Conservation (phyloP, 176 grass and related monocot genomes). For the Thalia dealbata region DNA sequence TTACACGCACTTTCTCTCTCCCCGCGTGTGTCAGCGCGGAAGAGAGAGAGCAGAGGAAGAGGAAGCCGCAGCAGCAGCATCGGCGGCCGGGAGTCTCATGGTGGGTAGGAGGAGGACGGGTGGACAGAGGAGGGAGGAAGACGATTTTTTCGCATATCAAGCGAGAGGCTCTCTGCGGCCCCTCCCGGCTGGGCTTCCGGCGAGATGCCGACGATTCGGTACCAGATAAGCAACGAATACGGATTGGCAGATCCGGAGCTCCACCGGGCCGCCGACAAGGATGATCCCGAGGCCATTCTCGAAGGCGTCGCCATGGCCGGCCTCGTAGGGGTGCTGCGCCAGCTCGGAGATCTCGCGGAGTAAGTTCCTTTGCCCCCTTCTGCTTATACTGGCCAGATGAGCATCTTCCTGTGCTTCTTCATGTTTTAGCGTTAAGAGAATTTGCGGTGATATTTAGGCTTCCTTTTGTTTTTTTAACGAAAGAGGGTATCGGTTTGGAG, state of each 20-base stretch:
- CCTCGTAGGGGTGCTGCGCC: conserved; percentile 75
- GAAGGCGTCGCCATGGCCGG: conserved; percentile 95
- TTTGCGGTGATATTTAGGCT: too few species aligned
- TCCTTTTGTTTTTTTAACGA: too few species aligned
- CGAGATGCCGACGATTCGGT: conserved; percentile 60
- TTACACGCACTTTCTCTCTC: too few species aligned
- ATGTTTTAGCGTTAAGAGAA: too few species aligned
- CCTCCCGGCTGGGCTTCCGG: not conserved
- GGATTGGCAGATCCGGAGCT: conserved; percentile 66
- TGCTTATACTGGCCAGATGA: too few species aligned
- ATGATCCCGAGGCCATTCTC: conserved; percentile 91
- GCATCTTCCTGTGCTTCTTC: too few species aligned
- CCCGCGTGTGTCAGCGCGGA: too few species aligned
- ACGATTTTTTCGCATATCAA: not conserved
- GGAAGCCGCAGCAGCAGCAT: too few species aligned
- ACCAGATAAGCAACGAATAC: conserved; percentile 84
- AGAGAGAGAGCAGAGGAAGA: too few species aligned
- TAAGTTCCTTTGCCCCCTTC: conserved; percentile 25
- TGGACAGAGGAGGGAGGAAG: not conserved
- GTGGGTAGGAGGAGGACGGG: not conserved
- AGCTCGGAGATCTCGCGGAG: conserved; percentile 95
- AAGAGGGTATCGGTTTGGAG: too few species aligned
- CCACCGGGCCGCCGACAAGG: conserved; percentile 47
- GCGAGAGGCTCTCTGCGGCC: not conserved
- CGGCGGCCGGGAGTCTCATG: too few species aligned